A percentile compares a stretch with the other conserved stretches of the same genome.
Conservation (phyloP, 768 basidiomycete genomes). For the Lactifluus pinguis region DNA sequence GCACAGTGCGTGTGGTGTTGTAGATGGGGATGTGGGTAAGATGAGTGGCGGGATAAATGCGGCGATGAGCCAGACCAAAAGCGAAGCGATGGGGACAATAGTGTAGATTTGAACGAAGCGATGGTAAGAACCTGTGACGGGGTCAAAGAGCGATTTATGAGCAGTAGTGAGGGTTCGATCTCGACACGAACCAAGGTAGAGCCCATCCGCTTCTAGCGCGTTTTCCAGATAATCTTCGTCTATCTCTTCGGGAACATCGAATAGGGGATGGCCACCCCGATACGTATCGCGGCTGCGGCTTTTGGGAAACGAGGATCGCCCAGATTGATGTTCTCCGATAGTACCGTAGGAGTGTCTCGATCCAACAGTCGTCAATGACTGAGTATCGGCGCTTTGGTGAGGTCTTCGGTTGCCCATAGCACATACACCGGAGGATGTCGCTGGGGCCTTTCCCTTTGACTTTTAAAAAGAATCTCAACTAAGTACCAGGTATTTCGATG, state of each 20-base stretch:
- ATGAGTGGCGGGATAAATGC: slow-evolving; percentile 41
- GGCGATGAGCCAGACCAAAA: slow-evolving; percentile 41
- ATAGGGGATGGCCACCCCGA: slow-evolving; percentile 5
- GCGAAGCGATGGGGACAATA: slow-evolving; percentile 20
- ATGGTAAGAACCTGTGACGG: slow-evolving; percentile 49
- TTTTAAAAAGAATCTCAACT: background rate
- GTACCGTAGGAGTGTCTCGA: slow-evolving; percentile 14
- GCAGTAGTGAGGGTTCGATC: background rate
- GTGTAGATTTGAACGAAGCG: slow-evolving; percentile 43
- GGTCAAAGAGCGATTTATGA: background rate
- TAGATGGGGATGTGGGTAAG: slow-evolving; percentile 29
- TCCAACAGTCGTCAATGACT: background rate
- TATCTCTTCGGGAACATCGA: slow-evolving; percentile 16
- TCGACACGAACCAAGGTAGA: slow-evolving; percentile 16
- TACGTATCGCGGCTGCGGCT: slow-evolving; percentile 11
- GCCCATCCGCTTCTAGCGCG: slow-evolving; percentile 11
- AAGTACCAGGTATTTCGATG: background rate
- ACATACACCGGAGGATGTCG: background rate
- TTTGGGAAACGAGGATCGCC: background rate
- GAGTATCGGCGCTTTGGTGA: slow-evolving; percentile 8
- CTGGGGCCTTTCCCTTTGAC: slow-evolving; percentile 15
- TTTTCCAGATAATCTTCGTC: slow-evolving; percentile 10
- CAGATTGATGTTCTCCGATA: background rate
- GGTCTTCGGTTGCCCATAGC: slow-evolving; percentile 1
- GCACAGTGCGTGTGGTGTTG: slow-evolving; percentile 35